Evolutionary conservation across 495 filamentous ascomycete genomes (phyloP).

Genomic region (Astrothelium macrocarpum): DNA sequence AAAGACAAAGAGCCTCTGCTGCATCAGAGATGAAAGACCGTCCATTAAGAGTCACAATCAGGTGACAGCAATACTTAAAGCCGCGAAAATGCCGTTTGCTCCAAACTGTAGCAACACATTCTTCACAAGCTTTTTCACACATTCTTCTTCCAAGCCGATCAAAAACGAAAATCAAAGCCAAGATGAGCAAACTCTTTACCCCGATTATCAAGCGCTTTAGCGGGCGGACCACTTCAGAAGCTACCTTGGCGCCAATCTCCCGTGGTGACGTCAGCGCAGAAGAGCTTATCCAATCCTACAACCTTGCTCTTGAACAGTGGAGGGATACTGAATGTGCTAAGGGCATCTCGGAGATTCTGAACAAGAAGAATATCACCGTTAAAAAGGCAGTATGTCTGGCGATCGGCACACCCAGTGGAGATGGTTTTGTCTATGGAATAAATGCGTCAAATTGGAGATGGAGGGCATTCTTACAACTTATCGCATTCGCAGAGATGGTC

Average conservation of each 20-base stretch:
- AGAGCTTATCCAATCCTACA: conserved; percentile 7
- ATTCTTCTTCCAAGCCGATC: conserved; percentile 4
- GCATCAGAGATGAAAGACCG: conserved; percentile 1
- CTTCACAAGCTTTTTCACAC: conserved; percentile 4
- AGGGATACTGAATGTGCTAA: conserved; percentile 3
- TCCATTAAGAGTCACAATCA: conserved; percentile 4
- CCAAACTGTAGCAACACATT: neutral
- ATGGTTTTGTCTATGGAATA: conserved; percentile 7
- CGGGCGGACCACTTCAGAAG: neutral
- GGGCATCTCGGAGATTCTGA: neutral
- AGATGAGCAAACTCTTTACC: neutral
- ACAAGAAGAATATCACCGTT: conserved; percentile 2
- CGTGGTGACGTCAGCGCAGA: conserved; percentile 4
- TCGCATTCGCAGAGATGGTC: conserved; percentile 7
- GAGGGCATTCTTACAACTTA: conserved; percentile 3
- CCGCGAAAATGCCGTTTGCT: neutral
- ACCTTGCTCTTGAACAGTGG: conserved; percentile 3
- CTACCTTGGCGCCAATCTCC: conserved; percentile 6
- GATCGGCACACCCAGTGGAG: conserved; percentile 6
- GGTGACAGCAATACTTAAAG: conserved; percentile 5
- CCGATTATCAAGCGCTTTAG: conserved; percentile 1
- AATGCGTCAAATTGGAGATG: conserved; percentile 4
- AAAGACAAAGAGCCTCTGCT: conserved; percentile 1
- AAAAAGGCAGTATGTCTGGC: conserved; percentile 8
- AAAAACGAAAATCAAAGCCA: neutral